Evolutionary conservation across 805 yeast genomes (phyloP).

Genomic region (Cyberlindnera saturnus): DNA sequence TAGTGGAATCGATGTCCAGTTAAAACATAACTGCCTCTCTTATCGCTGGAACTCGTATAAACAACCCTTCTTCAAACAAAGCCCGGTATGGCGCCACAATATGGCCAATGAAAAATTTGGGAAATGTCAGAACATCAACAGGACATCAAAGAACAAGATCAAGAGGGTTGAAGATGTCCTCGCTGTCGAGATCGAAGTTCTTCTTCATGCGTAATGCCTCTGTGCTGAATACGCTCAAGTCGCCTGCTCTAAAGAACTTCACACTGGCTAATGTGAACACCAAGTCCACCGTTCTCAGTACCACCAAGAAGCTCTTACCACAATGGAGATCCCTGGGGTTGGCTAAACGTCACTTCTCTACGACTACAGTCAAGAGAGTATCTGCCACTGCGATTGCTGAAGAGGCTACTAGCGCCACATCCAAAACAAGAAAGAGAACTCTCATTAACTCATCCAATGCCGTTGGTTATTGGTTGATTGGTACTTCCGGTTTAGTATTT

Average conservation of each 20-base stretch:
- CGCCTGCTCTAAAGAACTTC: conserved; percentile 16
- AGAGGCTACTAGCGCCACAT: background rate
- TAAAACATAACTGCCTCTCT: too few relatives aligned
- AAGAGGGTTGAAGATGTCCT: conserved; percentile 11
- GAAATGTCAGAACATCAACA: conserved; percentile 3
- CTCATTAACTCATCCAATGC: conserved; percentile 32
- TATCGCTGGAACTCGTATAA: too few relatives aligned
- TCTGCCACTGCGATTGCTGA: background rate
- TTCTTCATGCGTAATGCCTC: conserved; percentile 52
- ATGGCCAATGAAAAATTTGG: conserved; percentile 14
- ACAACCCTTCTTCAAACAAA: background rate
- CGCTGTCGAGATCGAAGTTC: conserved; percentile 46
- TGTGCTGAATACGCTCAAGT: conserved; percentile 30
- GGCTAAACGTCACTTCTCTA: background rate
- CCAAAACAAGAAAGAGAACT: conserved; percentile 13
- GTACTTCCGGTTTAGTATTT: conserved; percentile 83
- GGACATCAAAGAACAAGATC: background rate
- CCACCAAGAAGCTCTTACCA: conserved; percentile 3
- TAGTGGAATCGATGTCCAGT: too few relatives aligned
- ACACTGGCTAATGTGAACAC: conserved; percentile 4
- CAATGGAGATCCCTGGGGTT: conserved; percentile 1
- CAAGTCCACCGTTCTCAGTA: conserved; percentile 4
- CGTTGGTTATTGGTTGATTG: conserved; percentile 85
- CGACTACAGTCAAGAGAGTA: background rate
- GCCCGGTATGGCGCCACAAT: conserved; percentile 5